Conservation (phyloP, 192 early-diverging fungal species). For the Endogone sp. region DNA sequence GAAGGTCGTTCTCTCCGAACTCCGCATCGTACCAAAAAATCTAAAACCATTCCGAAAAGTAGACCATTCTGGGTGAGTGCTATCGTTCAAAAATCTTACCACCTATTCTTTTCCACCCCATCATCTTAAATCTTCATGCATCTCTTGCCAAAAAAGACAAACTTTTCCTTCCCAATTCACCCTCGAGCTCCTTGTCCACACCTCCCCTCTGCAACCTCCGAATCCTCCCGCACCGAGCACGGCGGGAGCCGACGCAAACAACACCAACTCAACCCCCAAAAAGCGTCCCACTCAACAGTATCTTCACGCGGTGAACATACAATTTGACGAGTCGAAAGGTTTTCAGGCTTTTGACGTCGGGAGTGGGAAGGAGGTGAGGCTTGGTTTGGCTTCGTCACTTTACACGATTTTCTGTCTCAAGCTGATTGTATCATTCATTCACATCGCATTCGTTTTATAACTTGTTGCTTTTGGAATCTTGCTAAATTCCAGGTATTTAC, state of each 20-base stretch:
- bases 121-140: too few relatives aligned
- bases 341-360: constrained; percentile 17
- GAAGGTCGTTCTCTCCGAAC: not conserved
- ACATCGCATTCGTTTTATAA: too few relatives aligned
- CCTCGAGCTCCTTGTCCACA: constrained; percentile 23
- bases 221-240: too few relatives aligned
- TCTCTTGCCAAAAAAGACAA: too few relatives aligned
- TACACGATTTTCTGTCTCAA: not conserved
- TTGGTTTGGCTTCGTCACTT: not conserved
- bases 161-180: constrained; percentile 19
- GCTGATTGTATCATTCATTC: too few relatives aligned
- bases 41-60: not conserved
- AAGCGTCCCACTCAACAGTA: constrained; percentile 10
- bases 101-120: too few relatives aligned
- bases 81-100: too few relatives aligned
- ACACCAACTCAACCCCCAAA: constrained; percentile 8
- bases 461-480: too few relatives aligned
- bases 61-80: not conserved
- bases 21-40: not conserved
- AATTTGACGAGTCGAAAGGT: constrained; percentile 18
- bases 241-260: too few relatives aligned
- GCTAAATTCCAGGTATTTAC: constrained; percentile 18
- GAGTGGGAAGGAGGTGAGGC: constrained; percentile 10
- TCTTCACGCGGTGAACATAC: constrained; percentile 18
- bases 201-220: not conserved